Evolutionary conservation across 2,329 filamentous ascomycete genomes (phyloP).

Genomic region (Cladophialophora immunda): DNA sequence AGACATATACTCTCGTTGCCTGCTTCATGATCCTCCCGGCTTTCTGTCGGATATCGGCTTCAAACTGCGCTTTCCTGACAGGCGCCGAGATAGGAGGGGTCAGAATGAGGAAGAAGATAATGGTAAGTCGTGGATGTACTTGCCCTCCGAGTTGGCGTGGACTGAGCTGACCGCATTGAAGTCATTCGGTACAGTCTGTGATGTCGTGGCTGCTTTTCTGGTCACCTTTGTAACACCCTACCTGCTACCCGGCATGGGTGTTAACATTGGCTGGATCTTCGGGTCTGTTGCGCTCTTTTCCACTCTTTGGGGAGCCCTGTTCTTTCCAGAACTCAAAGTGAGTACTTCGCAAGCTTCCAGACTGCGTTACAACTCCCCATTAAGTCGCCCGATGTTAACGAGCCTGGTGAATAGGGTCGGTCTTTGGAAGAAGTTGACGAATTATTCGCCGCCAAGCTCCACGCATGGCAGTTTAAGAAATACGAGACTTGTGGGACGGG

Average conservation of each 20-base stretch:
- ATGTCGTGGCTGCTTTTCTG: slow-evolving; percentile 1
- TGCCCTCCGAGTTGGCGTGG: too few relatives aligned
- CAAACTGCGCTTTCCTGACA: not conserved
- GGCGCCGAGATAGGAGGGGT: slow-evolving; percentile 8
- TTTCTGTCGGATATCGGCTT: too few relatives aligned
- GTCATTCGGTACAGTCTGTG: not conserved
- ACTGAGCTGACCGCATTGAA: not conserved
- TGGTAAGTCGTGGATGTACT: not conserved
- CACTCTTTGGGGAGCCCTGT: too few relatives aligned
- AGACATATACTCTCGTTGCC: too few relatives aligned
- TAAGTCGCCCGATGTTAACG: not conserved
- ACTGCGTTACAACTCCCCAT: too few relatives aligned
- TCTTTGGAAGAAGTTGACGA: slow-evolving; percentile 11
- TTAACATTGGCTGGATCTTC: not conserved
- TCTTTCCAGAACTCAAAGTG: too few relatives aligned
- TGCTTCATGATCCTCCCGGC: too few relatives aligned
- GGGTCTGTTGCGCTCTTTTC: too few relatives aligned
- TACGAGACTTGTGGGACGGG: not conserved
- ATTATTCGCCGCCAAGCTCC: not conserved
- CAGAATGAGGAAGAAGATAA: slow-evolving; percentile 9
- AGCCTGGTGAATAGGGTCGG: not conserved
- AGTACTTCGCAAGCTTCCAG: not conserved
- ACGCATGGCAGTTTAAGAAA: slow-evolving; percentile 6
- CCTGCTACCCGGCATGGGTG: not conserved
- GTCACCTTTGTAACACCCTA: slow-evolving; percentile 6